Evolutionary conservation across 257 asterid genomes (phyloP).

Genomic region (Ocimum tenuiflorum): DNA sequence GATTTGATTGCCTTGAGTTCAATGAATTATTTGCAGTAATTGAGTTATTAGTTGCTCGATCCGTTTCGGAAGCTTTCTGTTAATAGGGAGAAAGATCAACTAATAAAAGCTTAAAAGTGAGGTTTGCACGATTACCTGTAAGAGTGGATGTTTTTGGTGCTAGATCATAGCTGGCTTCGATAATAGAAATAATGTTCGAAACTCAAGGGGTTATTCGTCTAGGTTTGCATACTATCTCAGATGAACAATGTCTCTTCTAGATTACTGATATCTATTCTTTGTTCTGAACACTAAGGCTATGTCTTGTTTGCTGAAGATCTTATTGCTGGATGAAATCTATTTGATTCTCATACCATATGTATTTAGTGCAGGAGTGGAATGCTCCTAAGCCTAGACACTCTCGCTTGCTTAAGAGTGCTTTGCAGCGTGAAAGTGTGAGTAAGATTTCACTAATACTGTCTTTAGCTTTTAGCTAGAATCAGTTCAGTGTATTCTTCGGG

Average conservation of each 20-base stretch:
- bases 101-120: not conserved
- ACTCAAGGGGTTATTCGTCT: too few relatives aligned
- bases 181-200: not conserved
- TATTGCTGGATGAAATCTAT: not conserved
- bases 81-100: not conserved
- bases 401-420: constrained; percentile 57
- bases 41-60: not conserved
- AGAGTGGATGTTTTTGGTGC: not conserved
- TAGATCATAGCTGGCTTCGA: not conserved
- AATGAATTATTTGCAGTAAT: not conserved
- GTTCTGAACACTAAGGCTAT: not conserved
- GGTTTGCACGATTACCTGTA: not conserved
- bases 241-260: too few relatives aligned
- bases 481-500: not conserved
- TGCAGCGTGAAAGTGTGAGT: constrained; percentile 72
- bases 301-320: not conserved
- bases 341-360: constrained; percentile 9
- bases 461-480: not conserved
- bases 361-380: constrained; percentile 56
- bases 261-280: too few relatives aligned
- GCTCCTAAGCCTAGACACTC: constrained; percentile 74
- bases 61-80: not conserved
- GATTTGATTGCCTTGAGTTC: not conserved
- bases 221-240: too few relatives aligned
- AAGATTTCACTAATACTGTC: constrained; percentile 24